Conservation (phyloP, 2,329 filamentous ascomycete genomes). For the Exophiala lecanii-corni region DNA sequence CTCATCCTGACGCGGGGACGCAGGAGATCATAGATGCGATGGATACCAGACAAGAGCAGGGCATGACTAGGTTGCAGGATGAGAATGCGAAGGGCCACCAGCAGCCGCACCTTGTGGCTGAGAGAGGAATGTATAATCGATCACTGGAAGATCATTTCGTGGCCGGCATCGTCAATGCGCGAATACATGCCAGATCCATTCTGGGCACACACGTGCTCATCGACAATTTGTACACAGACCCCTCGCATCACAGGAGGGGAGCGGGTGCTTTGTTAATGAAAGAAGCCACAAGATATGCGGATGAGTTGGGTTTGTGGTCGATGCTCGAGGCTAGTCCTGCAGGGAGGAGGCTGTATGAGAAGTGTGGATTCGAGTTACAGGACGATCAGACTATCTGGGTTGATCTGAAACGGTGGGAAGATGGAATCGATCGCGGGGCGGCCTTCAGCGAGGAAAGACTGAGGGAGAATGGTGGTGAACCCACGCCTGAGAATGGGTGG, state of each 20-base stretch:
- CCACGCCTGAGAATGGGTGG: neutral
- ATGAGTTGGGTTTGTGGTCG: slow-evolving; percentile 4
- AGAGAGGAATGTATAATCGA: too few relatives aligned
- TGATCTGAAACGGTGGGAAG: slow-evolving; percentile 6
- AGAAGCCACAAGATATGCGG: neutral
- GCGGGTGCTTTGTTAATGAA: slow-evolving; percentile 5
- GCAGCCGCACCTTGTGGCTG: neutral
- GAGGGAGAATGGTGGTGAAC: neutral
- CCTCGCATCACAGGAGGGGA: slow-evolving; percentile 3
- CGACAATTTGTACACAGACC: slow-evolving; percentile 7
- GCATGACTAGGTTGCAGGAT: neutral
- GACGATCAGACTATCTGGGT: neutral
- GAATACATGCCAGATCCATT: neutral
- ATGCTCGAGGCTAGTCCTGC: slow-evolving; percentile 5
- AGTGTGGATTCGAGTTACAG: slow-evolving; percentile 2
- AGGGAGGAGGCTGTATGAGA: slow-evolving; percentile 7
- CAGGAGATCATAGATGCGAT: neutral
- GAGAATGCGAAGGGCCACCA: neutral
- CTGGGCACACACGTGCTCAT: slow-evolving; percentile 1
- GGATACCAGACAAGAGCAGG: neutral
- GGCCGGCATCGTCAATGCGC: neutral
- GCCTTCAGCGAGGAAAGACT: slow-evolving; percentile 1
- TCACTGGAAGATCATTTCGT: neutral
- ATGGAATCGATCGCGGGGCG: slow-evolving; percentile 1
- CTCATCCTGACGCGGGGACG: neutral